Conservation (phyloP, 768 basidiomycete species). For the Lactarius akahatsu region DNA sequence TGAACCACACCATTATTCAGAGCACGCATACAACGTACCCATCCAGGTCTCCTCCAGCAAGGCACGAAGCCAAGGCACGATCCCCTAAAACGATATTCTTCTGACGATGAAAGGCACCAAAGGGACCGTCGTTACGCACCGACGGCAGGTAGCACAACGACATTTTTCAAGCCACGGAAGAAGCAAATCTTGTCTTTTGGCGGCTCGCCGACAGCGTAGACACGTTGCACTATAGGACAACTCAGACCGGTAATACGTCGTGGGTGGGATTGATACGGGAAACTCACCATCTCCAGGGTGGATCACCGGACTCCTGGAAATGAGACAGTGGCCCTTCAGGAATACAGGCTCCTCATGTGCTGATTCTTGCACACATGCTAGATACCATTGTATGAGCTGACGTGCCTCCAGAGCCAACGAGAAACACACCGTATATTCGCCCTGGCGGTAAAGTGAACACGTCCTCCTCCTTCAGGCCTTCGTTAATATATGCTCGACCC, state of each 20-base stretch:
- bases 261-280: neutral
- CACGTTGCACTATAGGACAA: slow-evolving; percentile 29
- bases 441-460: slow-evolving; percentile 20
- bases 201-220: slow-evolving; percentile 35
- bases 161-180: slow-evolving; percentile 32
- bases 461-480: slow-evolving; percentile 6
- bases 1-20: neutral
- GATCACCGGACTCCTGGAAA: slow-evolving; percentile 37
- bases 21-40: slow-evolving; percentile 45
- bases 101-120: neutral
- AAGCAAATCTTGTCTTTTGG: slow-evolving; percentile 29
- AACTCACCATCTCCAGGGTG: slow-evolving; percentile 38
- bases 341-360: slow-evolving; percentile 10
- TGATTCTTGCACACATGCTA: slow-evolving; percentile 25
- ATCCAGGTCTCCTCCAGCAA: slow-evolving; percentile 79
- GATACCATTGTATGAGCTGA: neutral
- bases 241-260: neutral
- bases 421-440: slow-evolving; percentile 19
- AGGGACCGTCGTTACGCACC: neutral
- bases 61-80: slow-evolving; percentile 63
- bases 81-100: slow-evolving; percentile 40
- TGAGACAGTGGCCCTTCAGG: slow-evolving; percentile 21
- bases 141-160: slow-evolving; percentile 31
- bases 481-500: slow-evolving; percentile 39
- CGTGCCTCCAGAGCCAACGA: neutral